Evolutionary conservation across 176 grass and related monocot species (phyloP), one percentile per base, ranked within the genome.

Genomic region (Zea mays): DNA sequence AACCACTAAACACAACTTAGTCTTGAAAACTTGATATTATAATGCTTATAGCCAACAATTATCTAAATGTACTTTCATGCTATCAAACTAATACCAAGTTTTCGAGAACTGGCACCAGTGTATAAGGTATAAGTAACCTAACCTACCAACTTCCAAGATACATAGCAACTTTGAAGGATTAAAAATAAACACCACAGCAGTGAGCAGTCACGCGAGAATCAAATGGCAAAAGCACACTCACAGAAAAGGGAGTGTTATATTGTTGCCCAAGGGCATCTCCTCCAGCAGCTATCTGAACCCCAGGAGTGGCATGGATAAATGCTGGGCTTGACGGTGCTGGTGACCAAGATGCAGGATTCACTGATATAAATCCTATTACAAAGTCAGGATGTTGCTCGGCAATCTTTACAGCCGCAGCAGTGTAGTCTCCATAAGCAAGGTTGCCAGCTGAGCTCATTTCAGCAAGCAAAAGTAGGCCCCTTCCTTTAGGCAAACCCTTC

Each of bases 381-480:
- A 98, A 90, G 85, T 98, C 96, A 10, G 87, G 81, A 67, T 94
- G 87, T 60, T 90, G 74, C 67, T 92, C 81, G 0, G 92, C 96
- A 78, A 98, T 92, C 85, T 98, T 92, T 35, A 90, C 89, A 71
- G 96, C 89, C 58, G 91, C 77, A 20, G 87, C 85, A 43, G 89
- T 92, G 83, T 94, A 92, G 49, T 90, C 92, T 83, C 91, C 96
- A 17, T 79, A 86, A 27, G 96, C 96, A 65, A 98, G 91, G 81
- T 85, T 92, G 61, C 91, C 94, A 82, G 87, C 81, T 52, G 94
- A 97, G 65, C 91, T 97, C 94, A 97, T 97, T 89, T 97, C 94
- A 73, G 91, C 94, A 60, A 97, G 82, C 80, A 97, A 86, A 69
- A 97, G 85, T 15, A 97, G 69, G 1, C 89, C 91, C 62, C 79